phyloP scores from a whole-genome alignment of 148 eudicot species.

The Chenopodium album region DNA sequence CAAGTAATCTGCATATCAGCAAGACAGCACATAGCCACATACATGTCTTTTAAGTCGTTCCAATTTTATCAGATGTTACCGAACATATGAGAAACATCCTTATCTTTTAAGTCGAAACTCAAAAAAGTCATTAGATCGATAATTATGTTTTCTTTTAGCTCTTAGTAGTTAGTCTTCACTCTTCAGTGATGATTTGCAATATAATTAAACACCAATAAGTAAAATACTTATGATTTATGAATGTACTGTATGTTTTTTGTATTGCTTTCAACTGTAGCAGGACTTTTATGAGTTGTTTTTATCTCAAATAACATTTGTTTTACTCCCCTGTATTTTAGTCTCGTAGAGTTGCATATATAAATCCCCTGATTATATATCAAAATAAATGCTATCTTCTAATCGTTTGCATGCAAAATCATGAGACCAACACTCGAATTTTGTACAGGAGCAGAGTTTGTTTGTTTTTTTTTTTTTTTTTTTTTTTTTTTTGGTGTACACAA shows the following conservation, averaged over 20 bases:
- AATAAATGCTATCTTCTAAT: constrained; percentile 14
- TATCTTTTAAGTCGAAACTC: too few species aligned
- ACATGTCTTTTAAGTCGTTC: neutral
- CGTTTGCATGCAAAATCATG: neutral
- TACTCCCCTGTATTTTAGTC: too few species aligned
- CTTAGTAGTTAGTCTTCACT: neutral
- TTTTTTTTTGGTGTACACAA: too few species aligned
- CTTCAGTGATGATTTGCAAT: neutral
- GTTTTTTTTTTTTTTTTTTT: too few species aligned
- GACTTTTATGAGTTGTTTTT: neutral
- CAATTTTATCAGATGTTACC: neutral
- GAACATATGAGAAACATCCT: neutral
- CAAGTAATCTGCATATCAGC: too few species aligned
- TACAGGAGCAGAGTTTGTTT: too few species aligned
- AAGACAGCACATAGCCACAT: too few species aligned
- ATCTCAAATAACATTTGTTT: neutral
- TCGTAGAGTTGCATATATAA: too few species aligned
- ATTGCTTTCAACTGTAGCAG: neutral
- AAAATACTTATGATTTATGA: too few species aligned
- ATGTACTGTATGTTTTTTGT: too few species aligned
- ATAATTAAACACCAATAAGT: too few species aligned
- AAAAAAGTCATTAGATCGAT: neutral
- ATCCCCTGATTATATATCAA: neutral
- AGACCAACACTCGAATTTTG: neutral
- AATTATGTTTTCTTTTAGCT: neutral